These are phyloP conservation scores for Epichloe elymi DNA, from an alignment of 2,329 filamentous ascomycete species.

Conservation along the genomic window DNA sequence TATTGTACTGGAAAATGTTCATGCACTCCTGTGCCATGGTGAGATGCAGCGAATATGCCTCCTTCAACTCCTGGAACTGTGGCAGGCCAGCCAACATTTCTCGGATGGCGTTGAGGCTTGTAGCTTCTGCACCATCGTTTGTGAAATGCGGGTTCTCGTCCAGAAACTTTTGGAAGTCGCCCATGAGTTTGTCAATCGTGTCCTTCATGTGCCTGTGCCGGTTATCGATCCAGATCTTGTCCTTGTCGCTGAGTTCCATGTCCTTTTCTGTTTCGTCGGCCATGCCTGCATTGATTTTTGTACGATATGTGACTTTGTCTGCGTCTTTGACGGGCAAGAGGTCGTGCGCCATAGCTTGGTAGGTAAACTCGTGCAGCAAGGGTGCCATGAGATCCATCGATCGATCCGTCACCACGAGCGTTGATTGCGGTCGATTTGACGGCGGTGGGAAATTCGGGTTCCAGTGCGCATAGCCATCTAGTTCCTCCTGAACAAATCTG, in stretches of 20 bases:
- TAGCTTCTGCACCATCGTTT: slow-evolving; percentile 49
- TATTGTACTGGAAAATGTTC: slow-evolving; percentile 77
- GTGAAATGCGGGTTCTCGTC: slow-evolving; percentile 87
- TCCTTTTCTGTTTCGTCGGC: slow-evolving; percentile 68
- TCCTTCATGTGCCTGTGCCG: slow-evolving; percentile 96
- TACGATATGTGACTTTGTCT: slow-evolving; percentile 78
- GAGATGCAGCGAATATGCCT: slow-evolving; percentile 84
- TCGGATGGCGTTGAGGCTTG: slow-evolving; percentile 79
- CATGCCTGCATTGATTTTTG: slow-evolving; percentile 61
- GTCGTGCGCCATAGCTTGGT: slow-evolving; percentile 96
- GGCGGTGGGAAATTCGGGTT: slow-evolving; percentile 67
- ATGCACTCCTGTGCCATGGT: slow-evolving; percentile 97
- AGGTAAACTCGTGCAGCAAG: slow-evolving; percentile 89
- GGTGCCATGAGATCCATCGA: slow-evolving; percentile 87
- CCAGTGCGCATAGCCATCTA: slow-evolving; percentile 78
- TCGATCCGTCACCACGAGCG: slow-evolving; percentile 77
- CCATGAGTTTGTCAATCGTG: slow-evolving; percentile 83
- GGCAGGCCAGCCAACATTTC: slow-evolving; percentile 94
- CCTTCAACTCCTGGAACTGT: slow-evolving; percentile 91
- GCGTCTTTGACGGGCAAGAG: slow-evolving; percentile 76
- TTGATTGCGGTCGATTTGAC: slow-evolving; percentile 64
- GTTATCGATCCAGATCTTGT: slow-evolving; percentile 91
- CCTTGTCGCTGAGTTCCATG: slow-evolving; percentile 79
- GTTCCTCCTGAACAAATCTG: slow-evolving; percentile 78
- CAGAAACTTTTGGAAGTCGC: slow-evolving; percentile 86